phyloP scores from a whole-genome alignment of 2,329 filamentous ascomycete genomes.

The Dothistroma pini region DNA sequence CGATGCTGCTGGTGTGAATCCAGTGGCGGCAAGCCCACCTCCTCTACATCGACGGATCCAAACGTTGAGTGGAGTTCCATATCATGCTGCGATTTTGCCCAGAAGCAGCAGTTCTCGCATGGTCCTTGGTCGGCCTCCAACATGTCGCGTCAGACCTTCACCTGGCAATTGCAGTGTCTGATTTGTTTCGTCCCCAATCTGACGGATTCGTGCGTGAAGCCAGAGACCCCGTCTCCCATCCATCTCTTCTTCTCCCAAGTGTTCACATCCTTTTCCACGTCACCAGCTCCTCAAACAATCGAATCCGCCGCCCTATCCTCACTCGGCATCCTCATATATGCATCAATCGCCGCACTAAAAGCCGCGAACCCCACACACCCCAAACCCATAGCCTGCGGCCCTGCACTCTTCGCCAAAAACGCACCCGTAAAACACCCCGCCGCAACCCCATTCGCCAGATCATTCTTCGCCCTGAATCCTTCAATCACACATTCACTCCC shows the following conservation, averaged over 20 bases:
- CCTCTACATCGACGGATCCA: no score
- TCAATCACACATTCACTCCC: slow-evolving; percentile 97
- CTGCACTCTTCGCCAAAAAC: slow-evolving; percentile 78
- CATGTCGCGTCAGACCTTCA: no score
- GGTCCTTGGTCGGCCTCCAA: no score
- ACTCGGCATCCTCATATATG: slow-evolving; percentile 74
- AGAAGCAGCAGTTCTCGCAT: no score
- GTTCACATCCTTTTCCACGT: not conserved
- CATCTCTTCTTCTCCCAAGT: not conserved
- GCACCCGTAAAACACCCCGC: slow-evolving; percentile 91
- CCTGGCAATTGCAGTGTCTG: no score
- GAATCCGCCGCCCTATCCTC: slow-evolving; percentile 36
- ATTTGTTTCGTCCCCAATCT: no score
- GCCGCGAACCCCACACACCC: slow-evolving; percentile 93
- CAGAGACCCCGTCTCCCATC: not conserved
- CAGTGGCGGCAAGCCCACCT: no score
- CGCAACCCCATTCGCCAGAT: slow-evolving; percentile 79
- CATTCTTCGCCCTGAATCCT: slow-evolving; percentile 88
- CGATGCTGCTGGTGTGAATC: no score
- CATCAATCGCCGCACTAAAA: slow-evolving; percentile 88
- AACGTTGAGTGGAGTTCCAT: no score
- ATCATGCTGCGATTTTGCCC: no score
- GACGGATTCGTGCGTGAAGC: no score
- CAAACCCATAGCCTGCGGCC: slow-evolving; percentile 80
- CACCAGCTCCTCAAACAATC: slow-evolving; percentile 31